These are phyloP conservation scores for Calvatia gigantea DNA, from an alignment of 768 basidiomycete species.

Conservation along the genomic window DNA sequence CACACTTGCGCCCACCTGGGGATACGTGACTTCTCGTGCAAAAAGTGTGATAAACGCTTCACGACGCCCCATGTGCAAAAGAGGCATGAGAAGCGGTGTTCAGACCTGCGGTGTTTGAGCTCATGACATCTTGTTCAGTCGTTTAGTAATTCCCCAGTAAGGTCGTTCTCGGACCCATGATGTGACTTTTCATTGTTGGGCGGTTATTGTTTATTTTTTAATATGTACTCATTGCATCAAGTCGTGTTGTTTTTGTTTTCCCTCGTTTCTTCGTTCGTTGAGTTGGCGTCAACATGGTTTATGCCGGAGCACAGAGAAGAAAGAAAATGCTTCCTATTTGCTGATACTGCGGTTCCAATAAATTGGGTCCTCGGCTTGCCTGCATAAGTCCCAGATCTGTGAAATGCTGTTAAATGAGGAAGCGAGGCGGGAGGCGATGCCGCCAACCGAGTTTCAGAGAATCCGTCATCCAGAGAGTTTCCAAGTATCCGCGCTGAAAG, in stretches of 20 bases:
- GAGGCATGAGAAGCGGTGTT: slow-evolving; percentile 1
- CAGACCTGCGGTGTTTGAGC: too few species aligned
- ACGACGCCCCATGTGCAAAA: slow-evolving; percentile 13
- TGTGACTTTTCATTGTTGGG: neutral
- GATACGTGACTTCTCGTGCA: slow-evolving; percentile 4
- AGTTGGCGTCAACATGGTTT: too few species aligned
- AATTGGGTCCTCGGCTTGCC: too few species aligned
- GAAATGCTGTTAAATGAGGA: too few species aligned
- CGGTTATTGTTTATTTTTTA: neutral
- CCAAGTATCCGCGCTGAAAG: slow-evolving; percentile 9
- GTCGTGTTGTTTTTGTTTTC: neutral
- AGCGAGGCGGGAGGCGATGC: neutral
- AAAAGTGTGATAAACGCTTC: slow-evolving; percentile 6
- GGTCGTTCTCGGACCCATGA: too few species aligned
- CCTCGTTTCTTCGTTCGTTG: neutral
- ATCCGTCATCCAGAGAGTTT: neutral
- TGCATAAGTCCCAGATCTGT: neutral
- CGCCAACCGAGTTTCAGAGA: neutral
- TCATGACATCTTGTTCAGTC: too few species aligned
- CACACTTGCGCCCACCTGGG: slow-evolving; percentile 5
- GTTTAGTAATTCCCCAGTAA: too few species aligned
- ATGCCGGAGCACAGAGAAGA: too few species aligned
- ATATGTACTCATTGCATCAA: neutral
- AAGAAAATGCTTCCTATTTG: too few species aligned
- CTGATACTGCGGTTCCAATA: too few species aligned